Conservation (phyloP, 495 filamentous ascomycete species). For the Neurospora sp. region DNA sequence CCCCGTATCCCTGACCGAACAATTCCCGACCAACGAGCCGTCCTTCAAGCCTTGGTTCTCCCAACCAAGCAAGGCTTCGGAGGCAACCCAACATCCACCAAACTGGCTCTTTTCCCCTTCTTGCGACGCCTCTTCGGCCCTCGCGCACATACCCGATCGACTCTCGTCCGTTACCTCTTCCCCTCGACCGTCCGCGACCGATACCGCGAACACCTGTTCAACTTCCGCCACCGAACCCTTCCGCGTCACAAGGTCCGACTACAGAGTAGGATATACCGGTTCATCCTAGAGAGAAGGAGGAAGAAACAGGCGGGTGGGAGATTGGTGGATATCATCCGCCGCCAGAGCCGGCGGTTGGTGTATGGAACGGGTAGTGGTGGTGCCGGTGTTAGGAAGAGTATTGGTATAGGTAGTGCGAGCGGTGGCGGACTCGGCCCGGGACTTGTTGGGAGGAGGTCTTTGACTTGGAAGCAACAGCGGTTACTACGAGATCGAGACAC, state of each 20-base stretch:
- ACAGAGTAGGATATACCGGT: constrained; percentile 66
- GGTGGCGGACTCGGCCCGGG: neutral
- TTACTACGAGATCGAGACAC: neutral
- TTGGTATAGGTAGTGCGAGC: neutral
- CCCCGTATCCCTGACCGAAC: neutral
- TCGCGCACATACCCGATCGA: constrained; percentile 2
- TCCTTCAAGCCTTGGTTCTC: neutral
- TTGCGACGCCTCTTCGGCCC: constrained; percentile 8
- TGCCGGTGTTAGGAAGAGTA: neutral
- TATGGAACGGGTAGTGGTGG: constrained; percentile 1
- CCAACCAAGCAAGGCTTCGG: neutral
- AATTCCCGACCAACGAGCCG: neutral
- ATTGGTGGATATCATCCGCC: constrained; percentile 41
- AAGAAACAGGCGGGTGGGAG: constrained; percentile 37
- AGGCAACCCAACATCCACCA: constrained; percentile 1
- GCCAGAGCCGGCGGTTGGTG: constrained; percentile 36
- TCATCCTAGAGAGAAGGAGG: constrained; percentile 54
- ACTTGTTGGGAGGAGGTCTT: neutral
- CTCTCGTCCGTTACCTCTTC: constrained; percentile 49
- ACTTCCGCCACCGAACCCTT: constrained; percentile 63
- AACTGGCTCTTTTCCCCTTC: constrained; percentile 17
- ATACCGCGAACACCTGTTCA: constrained; percentile 50
- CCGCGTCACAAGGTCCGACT: constrained; percentile 56
- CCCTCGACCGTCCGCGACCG: constrained; percentile 32
- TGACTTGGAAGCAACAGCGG: neutral